phyloP scores from a whole-genome alignment of 352 stramenopile species.

The Phytopythium cucurbitacearum region DNA sequence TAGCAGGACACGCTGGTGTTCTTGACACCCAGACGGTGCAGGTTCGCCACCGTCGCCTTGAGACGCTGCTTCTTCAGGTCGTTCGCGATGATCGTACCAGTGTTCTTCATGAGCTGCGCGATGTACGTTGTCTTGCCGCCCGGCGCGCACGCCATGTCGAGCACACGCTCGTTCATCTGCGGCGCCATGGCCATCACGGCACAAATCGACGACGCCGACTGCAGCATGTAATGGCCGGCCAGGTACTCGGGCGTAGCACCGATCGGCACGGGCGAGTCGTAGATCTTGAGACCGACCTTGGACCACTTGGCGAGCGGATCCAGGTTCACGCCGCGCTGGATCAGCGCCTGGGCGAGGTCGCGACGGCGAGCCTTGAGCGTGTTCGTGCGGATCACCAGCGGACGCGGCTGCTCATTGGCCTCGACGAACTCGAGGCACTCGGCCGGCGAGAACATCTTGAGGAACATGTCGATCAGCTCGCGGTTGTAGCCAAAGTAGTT shows the following conservation, averaged over 20 bases:
- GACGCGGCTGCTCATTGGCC: constrained; percentile 96
- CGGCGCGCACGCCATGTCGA: constrained; percentile 98
- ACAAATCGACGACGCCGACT: constrained; percentile 98
- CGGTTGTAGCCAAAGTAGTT: constrained; percentile 98
- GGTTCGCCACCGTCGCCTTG: constrained; percentile 97
- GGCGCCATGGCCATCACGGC: constrained; percentile 97
- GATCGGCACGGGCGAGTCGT: constrained; percentile 97
- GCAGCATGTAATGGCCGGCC: constrained; percentile 99
- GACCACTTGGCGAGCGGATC: constrained; percentile 98
- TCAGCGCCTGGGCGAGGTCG: constrained; percentile 97
- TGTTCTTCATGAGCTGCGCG: constrained; percentile 99
- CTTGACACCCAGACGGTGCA: constrained; percentile 97
- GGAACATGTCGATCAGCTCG: constrained; percentile 97
- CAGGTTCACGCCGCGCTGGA: constrained; percentile 98
- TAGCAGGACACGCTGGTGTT: constrained; percentile 98
- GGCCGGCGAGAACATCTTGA: constrained; percentile 96
- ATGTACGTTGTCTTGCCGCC: constrained; percentile 99
- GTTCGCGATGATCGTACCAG: constrained; percentile 97
- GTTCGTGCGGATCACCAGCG: constrained; percentile 99
- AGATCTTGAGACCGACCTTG: constrained; percentile 99
- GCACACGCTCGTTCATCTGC: constrained; percentile 94
- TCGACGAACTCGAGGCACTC: constrained; percentile 99
- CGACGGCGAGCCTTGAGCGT: constrained; percentile 98
- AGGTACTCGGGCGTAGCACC: constrained; percentile 99
- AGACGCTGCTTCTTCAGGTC: constrained; percentile 98